Conservation (phyloP, 2,329 filamentous ascomycete species). For the Exophiala bonariae region DNA sequence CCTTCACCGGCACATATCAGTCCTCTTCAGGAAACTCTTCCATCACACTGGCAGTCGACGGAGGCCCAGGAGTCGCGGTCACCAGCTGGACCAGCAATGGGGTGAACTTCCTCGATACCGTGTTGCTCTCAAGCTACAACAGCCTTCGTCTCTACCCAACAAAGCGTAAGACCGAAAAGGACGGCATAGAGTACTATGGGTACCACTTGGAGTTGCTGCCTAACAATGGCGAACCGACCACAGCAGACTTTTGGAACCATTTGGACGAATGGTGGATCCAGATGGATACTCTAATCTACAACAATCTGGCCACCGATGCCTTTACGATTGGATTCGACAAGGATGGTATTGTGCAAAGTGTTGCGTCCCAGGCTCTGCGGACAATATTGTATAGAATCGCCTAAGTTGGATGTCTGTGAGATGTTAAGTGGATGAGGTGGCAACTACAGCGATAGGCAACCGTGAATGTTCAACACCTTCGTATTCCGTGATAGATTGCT, state of each 20-base stretch:
- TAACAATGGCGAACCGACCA: constrained; percentile 28
- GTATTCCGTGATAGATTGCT: too few species aligned
- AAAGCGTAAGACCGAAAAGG: constrained; percentile 12
- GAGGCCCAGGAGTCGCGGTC: too few species aligned
- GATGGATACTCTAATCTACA: constrained; percentile 27
- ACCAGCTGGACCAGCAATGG: too few species aligned
- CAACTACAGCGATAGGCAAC: too few species aligned
- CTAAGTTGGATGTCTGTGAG: too few species aligned
- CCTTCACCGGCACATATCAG: too few species aligned
- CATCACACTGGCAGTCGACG: too few species aligned
- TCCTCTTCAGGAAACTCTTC: too few species aligned
- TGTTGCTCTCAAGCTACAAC: constrained; percentile 7
- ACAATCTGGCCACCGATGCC: constrained; percentile 26
- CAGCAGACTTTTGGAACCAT: constrained; percentile 24
- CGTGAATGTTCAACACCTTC: too few species aligned
- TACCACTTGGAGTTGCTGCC: constrained; percentile 26
- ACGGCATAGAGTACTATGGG: constrained; percentile 19
- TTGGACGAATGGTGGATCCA: constrained; percentile 33
- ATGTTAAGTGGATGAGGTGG: too few species aligned
- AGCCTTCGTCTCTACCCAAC: constrained; percentile 16
- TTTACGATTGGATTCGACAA: constrained; percentile 29
- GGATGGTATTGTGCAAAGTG: constrained; percentile 20
- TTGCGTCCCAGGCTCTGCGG: too few species aligned
- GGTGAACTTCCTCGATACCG: constrained; percentile 9
- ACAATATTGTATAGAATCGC: too few species aligned